Evolutionary conservation across 352 stramenopile genomes (phyloP).

Genomic region (Globisporangium cystogenes): DNA sequence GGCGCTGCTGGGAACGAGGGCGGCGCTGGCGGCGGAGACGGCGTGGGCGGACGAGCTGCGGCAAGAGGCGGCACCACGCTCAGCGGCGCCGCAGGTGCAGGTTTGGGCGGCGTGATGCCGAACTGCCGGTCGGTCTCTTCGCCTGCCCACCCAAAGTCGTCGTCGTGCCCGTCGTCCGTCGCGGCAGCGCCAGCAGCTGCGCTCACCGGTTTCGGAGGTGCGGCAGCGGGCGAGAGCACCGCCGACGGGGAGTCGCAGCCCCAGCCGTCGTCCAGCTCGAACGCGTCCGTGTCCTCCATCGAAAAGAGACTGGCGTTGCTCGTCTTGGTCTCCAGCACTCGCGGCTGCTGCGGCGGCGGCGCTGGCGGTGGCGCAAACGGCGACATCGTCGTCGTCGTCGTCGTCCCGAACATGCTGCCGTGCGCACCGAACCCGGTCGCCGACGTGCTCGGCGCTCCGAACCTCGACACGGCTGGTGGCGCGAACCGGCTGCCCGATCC

Average conservation of each 20-base stretch:
- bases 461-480: background rate
- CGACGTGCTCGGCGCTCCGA: background rate
- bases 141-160: slow-evolving; percentile 47
- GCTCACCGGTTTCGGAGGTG: slow-evolving; percentile 34
- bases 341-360: slow-evolving; percentile 11
- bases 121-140: slow-evolving; percentile 23
- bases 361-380: slow-evolving; percentile 2
- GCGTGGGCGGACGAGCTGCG: background rate
- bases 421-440: slow-evolving; percentile 3
- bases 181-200: slow-evolving; percentile 13
- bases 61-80: background rate
- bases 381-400: slow-evolving; percentile 3
- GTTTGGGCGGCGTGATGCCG: slow-evolving; percentile 11
- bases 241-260: slow-evolving; percentile 62
- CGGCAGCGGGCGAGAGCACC: slow-evolving; percentile 56
- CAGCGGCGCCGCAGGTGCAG: background rate
- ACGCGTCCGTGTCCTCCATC: slow-evolving; percentile 66
- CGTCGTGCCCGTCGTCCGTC: slow-evolving; percentile 5
- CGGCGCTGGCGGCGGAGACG: background rate
- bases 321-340: background rate
- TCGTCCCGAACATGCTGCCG: background rate
- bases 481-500: slow-evolving; percentile 11
- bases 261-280: slow-evolving; percentile 65
- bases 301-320: slow-evolving; percentile 51
- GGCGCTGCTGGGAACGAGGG: background rate